A percentile compares a stretch with the other conserved stretches of the same genome.
phyloP scores from a whole-genome alignment of 768 basidiomycete genomes.

The Tricholoma furcatifolium region DNA sequence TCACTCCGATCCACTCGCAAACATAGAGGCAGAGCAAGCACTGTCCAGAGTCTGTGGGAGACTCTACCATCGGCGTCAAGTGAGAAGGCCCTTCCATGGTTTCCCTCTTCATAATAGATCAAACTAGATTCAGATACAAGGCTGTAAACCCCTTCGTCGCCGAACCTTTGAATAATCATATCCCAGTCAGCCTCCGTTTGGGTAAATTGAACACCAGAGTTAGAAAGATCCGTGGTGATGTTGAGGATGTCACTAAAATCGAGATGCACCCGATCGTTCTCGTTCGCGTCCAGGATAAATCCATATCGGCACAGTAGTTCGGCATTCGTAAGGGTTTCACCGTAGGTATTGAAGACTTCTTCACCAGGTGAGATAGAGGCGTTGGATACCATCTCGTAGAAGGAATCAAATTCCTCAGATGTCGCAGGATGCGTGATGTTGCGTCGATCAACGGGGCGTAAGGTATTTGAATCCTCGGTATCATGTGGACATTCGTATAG shows the following conservation, averaged over 20 bases:
- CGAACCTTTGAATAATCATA: constrained; percentile 3
- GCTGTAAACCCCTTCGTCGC: constrained; percentile 5
- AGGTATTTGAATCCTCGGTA: constrained; percentile 24
- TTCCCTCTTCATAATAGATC: constrained; percentile 9
- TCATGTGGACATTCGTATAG: constrained; percentile 69
- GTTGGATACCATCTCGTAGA: constrained; percentile 70
- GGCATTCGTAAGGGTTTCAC: constrained; percentile 62
- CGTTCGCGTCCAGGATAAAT: constrained; percentile 72
- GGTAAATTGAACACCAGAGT: constrained; percentile 3
- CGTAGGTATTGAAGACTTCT: constrained; percentile 80
- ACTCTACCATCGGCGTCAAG: constrained; percentile 52
- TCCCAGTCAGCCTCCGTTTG: constrained; percentile 9
- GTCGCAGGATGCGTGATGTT: background rate
- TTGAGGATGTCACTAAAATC: constrained; percentile 29
- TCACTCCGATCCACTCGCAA: background rate
- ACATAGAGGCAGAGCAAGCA: constrained; percentile 31
- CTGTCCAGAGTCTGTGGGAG: constrained; percentile 49
- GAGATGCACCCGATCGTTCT: constrained; percentile 57
- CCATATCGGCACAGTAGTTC: constrained; percentile 70
- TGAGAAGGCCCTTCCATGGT: constrained; percentile 22
- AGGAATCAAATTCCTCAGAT: constrained; percentile 29
- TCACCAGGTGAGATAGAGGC: constrained; percentile 42
- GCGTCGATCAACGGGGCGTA: background rate
- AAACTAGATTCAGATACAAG: constrained; percentile 21
- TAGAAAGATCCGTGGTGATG: constrained; percentile 5